Conservation (phyloP, 1,139 yeast species). For the Saccharomyces hybrid region DNA sequence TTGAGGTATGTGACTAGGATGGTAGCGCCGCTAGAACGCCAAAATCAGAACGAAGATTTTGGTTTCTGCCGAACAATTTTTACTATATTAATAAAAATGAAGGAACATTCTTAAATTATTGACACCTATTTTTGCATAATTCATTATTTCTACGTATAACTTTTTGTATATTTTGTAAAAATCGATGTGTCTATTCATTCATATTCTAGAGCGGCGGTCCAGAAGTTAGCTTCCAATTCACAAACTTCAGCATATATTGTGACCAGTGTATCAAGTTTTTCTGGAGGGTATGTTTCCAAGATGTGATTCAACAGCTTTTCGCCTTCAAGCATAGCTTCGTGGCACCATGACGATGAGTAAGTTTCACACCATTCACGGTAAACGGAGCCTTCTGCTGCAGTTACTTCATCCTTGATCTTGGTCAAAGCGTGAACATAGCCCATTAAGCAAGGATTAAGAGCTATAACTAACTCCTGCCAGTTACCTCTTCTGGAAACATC, state of each 20-base stretch:
- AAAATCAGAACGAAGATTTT: too few relatives aligned
- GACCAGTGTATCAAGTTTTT: slow-evolving; percentile 43
- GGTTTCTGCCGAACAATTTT: too few relatives aligned
- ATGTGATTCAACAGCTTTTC: slow-evolving; percentile 40
- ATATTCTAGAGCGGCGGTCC: slow-evolving; percentile 41
- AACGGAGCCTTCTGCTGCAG: slow-evolving; percentile 33
- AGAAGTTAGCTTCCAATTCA: slow-evolving; percentile 51
- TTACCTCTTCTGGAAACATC: slow-evolving; percentile 47
- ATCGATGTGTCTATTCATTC: neutral
- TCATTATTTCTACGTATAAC: too few relatives aligned
- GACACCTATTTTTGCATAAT: too few relatives aligned
- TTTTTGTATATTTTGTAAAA: too few relatives aligned
- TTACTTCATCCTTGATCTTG: slow-evolving; percentile 16
- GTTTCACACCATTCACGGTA: slow-evolving; percentile 51
- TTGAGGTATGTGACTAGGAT: too few relatives aligned
- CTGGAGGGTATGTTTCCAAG: slow-evolving; percentile 32
- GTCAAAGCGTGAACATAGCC: slow-evolving; percentile 52
- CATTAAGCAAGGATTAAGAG: slow-evolving; percentile 68
- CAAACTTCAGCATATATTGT: slow-evolving; percentile 54
- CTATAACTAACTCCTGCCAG: slow-evolving; percentile 58
- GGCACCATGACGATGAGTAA: slow-evolving; percentile 51
- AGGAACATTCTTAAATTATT: too few relatives aligned
- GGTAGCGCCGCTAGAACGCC: too few relatives aligned
- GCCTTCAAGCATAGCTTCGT: slow-evolving; percentile 45
- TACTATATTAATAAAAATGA: too few relatives aligned